Conservation (phyloP, 2,329 filamentous ascomycete genomes). For the Neonectria magnoliae region DNA sequence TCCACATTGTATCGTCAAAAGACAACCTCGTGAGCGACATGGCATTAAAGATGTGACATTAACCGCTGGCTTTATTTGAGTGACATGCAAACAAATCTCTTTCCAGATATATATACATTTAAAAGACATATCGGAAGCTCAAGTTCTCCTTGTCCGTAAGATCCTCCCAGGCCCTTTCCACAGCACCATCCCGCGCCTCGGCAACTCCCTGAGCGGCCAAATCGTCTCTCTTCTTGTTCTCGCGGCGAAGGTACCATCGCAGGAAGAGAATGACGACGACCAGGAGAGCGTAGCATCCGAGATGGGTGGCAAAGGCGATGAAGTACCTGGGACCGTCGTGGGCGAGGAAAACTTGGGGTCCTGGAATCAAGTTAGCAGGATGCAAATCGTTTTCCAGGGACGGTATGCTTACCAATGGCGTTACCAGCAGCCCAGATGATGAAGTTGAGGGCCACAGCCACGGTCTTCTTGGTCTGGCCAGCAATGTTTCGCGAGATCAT, state of each 20-base stretch:
- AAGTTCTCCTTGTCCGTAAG: conserved; percentile 70
- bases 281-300: conserved; percentile 73
- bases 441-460: conserved; percentile 75
- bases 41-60: neutral
- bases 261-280: conserved; percentile 67
- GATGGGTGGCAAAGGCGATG: conserved; percentile 74
- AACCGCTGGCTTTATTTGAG: neutral
- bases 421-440: conserved; percentile 76
- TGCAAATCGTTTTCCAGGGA: neutral
- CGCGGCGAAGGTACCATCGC: conserved; percentile 64
- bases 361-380: conserved; percentile 40
- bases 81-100: conserved; percentile 23
- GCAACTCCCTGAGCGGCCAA: conserved; percentile 53
- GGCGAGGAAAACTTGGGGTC: conserved; percentile 71
- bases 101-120: conserved; percentile 53
- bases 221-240: conserved; percentile 69
- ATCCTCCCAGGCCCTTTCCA: conserved; percentile 67
- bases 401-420: conserved; percentile 62
- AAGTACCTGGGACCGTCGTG: conserved; percentile 72
- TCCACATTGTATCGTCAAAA: neutral
- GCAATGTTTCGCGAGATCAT: conserved; percentile 76
- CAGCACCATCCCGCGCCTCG: conserved; percentile 48
- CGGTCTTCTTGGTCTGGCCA: conserved; percentile 78
- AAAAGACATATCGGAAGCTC: conserved; percentile 68
- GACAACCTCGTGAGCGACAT: neutral